Base-by-base conservation (phyloP, 2,329 filamentous ascomycete species). In the Dothistroma pini region DNA sequence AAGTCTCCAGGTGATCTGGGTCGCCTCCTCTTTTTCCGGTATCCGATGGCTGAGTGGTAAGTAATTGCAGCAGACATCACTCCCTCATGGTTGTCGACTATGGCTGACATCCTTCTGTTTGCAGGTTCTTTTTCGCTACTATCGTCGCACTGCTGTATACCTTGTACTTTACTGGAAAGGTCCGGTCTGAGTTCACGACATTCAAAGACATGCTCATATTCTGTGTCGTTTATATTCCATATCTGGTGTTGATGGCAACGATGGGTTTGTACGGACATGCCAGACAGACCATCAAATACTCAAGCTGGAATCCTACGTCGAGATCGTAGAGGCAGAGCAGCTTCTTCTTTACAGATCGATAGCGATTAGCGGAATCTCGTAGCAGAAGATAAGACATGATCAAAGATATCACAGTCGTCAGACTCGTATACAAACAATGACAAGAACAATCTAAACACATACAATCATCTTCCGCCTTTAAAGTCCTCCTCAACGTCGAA, bases 211-310 rank as follows among this genome's bases (percentile, higher is more conserved):
- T 81, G 66, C 61, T 75, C 2, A 62, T 76, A 16, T 81, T 81
- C 59, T 76, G 76, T 1, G 65, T 76, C 21, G 67, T 74, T 1
- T 81, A 80, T 60, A 76, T 78, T 3, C 71, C 77, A 44, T 79
- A 81, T 22, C 65, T 81, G 29, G 70, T 80, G 12, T 63, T 80
- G 41, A 75, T 74, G 57, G 77, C 78, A 2, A 75, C 75, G 1
- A 79, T 80, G 68, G 79, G 79, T 10, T 69, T 81, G 16, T 80
- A 78, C 60, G 79, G 77, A 7, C 78, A 81, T 62, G 79, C 79
- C 32, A 72, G 79, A 63, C 77, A 80, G 65, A 68, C 80, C 34
- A 76, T 78, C 56, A 75, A 72, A 57, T 81, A 81, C 63, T 76
- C 74, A 58, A 76, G 74, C 16, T 81, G 79, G 79, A 81, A 81